phyloP scores from a whole-genome alignment of 805 yeast genomes.

The Sungouiella blattae region DNA sequence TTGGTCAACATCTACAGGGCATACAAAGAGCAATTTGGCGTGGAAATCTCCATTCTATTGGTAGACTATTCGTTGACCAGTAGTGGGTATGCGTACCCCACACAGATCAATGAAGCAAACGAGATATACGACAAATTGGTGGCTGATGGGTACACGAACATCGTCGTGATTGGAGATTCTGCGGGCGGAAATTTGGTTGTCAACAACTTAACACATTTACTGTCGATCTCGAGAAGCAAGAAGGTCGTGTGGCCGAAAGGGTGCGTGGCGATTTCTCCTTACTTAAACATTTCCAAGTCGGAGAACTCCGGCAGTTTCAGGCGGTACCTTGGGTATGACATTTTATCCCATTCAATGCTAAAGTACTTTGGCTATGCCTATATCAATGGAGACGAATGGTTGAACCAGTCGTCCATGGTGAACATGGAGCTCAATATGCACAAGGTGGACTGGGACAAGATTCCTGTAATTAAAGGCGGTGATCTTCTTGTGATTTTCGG shows the following conservation, averaged over 20 bases:
- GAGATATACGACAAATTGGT: conserved; percentile 7
- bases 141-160: conserved; percentile 7
- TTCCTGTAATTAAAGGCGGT: conserved; percentile 6
- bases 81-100: conserved; percentile 4
- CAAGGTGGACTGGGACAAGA: conserved; percentile 3
- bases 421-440: conserved; percentile 5
- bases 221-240: neutral
- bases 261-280: conserved; percentile 8
- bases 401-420: conserved; percentile 1
- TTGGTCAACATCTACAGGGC: conserved; percentile 6
- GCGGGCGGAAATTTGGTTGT: conserved; percentile 11
- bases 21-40: neutral
- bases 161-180: conserved; percentile 8
- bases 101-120: conserved; percentile 5
- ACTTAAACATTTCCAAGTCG: conserved; percentile 2
- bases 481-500: conserved; percentile 6
- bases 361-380: conserved; percentile 7
- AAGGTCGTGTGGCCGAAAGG: conserved; percentile 5
- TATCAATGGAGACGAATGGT: neutral
- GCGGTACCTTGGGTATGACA: conserved; percentile 1
- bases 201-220: conserved; percentile 1
- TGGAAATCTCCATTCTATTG: conserved; percentile 3
- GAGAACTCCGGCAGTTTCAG: conserved; percentile 2
- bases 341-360: conserved; percentile 2
- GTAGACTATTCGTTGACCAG: conserved; percentile 8